A percentile compares a stretch with the other conserved stretches of the same genome.
These are phyloP conservation scores for Catharanthus roseus DNA, from an alignment of 257 asterid species.

Conservation along the genomic window DNA sequence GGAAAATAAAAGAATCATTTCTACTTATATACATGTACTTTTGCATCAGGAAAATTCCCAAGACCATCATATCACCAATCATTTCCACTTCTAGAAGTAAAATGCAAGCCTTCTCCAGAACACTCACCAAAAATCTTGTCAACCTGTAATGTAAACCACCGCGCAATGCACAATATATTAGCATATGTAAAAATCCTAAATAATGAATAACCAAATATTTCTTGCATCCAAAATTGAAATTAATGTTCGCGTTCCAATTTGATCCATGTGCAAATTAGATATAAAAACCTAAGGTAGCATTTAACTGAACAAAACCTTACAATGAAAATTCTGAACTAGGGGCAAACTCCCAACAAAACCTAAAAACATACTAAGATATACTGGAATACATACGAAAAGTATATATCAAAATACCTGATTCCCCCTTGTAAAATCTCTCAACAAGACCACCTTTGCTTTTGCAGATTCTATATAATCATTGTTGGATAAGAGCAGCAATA, in stretches of 20 bases:
- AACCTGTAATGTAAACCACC: slow-evolving; percentile 8
- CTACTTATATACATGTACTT: slow-evolving; percentile 27
- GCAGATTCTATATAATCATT: background rate
- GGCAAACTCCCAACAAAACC: background rate
- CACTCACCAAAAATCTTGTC: background rate
- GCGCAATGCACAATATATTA: background rate
- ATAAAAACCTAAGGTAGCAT: background rate
- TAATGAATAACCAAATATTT: too few species aligned
- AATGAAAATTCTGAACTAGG: background rate
- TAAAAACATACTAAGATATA: background rate
- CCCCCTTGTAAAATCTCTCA: background rate
- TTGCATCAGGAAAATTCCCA: slow-evolving; percentile 13
- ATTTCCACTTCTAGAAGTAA: background rate
- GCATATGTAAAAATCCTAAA: too few species aligned
- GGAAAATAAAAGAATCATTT: slow-evolving; percentile 17
- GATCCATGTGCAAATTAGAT: background rate
- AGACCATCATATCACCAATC: background rate
- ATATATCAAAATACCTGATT: slow-evolving; percentile 8
- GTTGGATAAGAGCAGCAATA: slow-evolving; percentile 4
- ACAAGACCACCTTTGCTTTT: background rate
- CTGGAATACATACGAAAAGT: background rate
- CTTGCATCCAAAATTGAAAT: too few species aligned
- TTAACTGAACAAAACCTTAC: background rate
- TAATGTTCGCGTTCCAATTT: background rate
- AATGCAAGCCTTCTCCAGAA: background rate